phyloP scores from a whole-genome alignment of 2,329 filamentous ascomycete genomes.

The Zymoseptoria brevis region DNA sequence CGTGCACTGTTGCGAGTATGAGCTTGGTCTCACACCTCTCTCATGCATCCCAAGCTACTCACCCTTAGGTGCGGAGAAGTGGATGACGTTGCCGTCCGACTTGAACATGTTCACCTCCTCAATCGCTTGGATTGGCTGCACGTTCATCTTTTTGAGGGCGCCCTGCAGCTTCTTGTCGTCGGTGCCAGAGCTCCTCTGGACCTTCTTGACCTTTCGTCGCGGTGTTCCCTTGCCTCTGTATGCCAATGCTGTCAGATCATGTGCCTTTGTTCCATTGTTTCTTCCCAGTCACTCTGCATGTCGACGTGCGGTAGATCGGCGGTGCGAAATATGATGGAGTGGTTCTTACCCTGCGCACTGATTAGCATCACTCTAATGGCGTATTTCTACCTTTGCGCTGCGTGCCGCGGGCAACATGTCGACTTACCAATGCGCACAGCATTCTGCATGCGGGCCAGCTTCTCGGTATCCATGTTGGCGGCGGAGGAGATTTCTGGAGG shows the following conservation, averaged over 20 bases:
- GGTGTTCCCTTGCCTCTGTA: slow-evolving; percentile 92
- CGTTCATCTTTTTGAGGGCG: slow-evolving; percentile 97
- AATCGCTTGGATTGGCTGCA: slow-evolving; percentile 97
- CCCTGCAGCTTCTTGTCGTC: slow-evolving; percentile 99
- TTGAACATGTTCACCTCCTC: slow-evolving; percentile 99
- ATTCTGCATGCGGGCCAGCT: slow-evolving; percentile 59
- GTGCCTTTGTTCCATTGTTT: slow-evolving; percentile 9
- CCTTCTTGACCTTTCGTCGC: slow-evolving; percentile 96
- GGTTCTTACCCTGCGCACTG: slow-evolving; percentile 27
- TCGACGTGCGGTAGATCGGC: not conserved
- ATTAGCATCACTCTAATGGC: slow-evolving; percentile 17
- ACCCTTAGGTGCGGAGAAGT: slow-evolving; percentile 98
- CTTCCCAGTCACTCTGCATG: not conserved
- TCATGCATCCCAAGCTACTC: slow-evolving; percentile 33
- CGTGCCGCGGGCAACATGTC: not conserved
- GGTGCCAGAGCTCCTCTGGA: slow-evolving; percentile 81
- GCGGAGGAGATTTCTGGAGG: not conserved
- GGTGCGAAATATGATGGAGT: not conserved
- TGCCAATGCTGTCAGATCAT: slow-evolving; percentile 15
- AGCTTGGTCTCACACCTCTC: not conserved
- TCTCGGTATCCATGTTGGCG: slow-evolving; percentile 54
- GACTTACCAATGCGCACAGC: slow-evolving; percentile 64
- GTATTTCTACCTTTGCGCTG: not conserved
- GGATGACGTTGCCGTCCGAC: slow-evolving; percentile 98
- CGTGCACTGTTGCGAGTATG: slow-evolving; percentile 62